Evolutionary conservation across 768 basidiomycete genomes (phyloP), one percentile per base, ranked within the genome.

Genomic region (Rickenella mellea): DNA sequence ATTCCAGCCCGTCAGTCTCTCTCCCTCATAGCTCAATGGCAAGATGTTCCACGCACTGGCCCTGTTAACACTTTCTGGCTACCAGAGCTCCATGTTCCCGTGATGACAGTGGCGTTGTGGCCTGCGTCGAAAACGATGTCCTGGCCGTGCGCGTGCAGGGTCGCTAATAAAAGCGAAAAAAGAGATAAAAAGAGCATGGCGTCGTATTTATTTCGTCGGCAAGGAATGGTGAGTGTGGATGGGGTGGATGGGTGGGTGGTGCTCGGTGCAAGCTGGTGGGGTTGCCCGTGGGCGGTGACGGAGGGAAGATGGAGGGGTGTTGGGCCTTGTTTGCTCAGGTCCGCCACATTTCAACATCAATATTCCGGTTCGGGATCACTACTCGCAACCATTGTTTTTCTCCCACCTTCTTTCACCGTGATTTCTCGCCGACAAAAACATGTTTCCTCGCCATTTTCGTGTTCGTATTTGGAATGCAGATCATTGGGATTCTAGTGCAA

Each of bases 11-110:
- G 21, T 26, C 39, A 37, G 33, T 5, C 20, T 15, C 17, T 26
- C 6, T 19, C 9, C 11, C 19, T 29, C 22, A 14, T 25, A 25
- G 11, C 28, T 27, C 31, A 24, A 46, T 8, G 17, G 19, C 19
- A 46, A 29, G 29, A 40, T 9, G 37, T 25, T 30, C 10, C 4
- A 81, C 91, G 65, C 53, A 94, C 93, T 8, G 78, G 10, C 22
- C 94, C 94, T 6, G 94, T 94, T 15, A 70, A 15, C 22, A 98
- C 92, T 24, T 71, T 67, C 51, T 72, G 69, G 52, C 76, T 79
- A 15, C 89, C 89, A 27, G 88, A 81, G 38, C 73, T 73, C 94
- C 94, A 98, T 9, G 91, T 92, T 0, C 94, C 94, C 24, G 55
- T 48, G 39, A 97, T 64, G 42, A 64, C 37, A 0, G 89, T 89